Conservation (phyloP, 768 basidiomycete genomes). For the Kondoa subrosea region DNA sequence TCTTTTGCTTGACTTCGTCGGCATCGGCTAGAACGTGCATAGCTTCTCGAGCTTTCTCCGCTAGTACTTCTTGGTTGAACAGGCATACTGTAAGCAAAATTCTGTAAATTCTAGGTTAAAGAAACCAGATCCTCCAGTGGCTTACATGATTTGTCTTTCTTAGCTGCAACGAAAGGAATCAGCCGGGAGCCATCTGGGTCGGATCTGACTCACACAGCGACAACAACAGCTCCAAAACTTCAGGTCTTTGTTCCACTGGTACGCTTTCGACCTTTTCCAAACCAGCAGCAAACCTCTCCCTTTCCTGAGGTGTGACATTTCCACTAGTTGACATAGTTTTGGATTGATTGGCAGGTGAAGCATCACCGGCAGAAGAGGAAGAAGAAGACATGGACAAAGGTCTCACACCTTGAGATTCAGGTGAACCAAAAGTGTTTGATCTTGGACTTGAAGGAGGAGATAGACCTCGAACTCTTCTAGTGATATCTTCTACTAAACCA, state of each 20-base stretch:
- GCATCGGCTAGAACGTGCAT: constrained; percentile 64
- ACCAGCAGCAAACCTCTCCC: constrained; percentile 25
- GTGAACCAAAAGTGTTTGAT: background rate
- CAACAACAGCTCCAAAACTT: background rate
- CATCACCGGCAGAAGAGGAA: background rate
- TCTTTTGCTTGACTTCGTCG: too few relatives aligned
- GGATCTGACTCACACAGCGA: background rate
- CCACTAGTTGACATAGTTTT: background rate
- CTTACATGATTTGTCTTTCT: background rate
- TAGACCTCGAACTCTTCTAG: background rate
- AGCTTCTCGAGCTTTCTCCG: constrained; percentile 62
- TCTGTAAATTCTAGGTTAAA: background rate
- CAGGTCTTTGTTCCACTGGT: background rate
- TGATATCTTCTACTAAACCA: background rate
- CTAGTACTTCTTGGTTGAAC: constrained; percentile 66
- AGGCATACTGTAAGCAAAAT: constrained; percentile 47
- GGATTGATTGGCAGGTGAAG: constrained; percentile 2
- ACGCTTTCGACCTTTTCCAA: constrained; percentile 24
- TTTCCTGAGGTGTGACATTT: background rate
- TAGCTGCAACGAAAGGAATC: background rate
- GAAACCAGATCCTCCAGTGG: background rate
- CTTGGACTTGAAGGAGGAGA: background rate
- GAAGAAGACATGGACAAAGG: background rate
- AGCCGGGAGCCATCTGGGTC: background rate
- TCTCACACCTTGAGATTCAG: background rate